Base-by-base conservation (phyloP, 495 filamentous ascomycete genomes). In the Cercophora sp. region DNA sequence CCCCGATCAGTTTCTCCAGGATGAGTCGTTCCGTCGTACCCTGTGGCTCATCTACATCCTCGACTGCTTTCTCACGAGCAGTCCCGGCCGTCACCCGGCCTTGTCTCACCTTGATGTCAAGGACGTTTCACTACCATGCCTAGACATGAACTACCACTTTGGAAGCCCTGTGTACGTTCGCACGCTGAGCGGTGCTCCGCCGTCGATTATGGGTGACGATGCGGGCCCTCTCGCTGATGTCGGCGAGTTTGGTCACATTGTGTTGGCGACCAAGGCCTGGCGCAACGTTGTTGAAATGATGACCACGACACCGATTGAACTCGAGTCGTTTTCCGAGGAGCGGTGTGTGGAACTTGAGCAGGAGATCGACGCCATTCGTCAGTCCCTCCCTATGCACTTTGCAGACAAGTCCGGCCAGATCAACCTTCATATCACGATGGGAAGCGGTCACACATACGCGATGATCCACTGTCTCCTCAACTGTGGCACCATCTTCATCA, bases 41-140 rank as follows among this genome's bases (percentile, higher is more conserved):
- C 56, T 78, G 22, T 78, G 75, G 75, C 67, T 78, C 36, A 75
- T 76, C 46, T 77, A 78, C 56, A 74, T 78, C 29, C 68, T 78
- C 27, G 75, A 78, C 55, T 78, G 73, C 60, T 75, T 78, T 51
- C 68, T 78, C n/a, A 77, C 74, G 16, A 77, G 73, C 65, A 77
- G 74, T 55, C 75, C 75, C 41, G 75, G 75, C 43, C 75, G 75
- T 25, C 68, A 74, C 48, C 73, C 75, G 19, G 73, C 75, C 9
- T 59, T 78, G 18, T 69, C 73, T 11, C 61, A 66, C 32, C 69
- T 69, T 52, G 75, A 78, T 48, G 62, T 75, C 11, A 64, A 72
- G 37, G 73, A 71, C 53, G 67, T 77, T 5, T 66, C 73, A 10
- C 66, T 78, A 24, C 75, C 75, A 13, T 77, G 75, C 54, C 64